A percentile compares a stretch with the other conserved stretches of the same genome.
Evolutionary conservation across 2,329 filamentous ascomycete genomes (phyloP).

Genomic region (Paecilomyces variotii): DNA sequence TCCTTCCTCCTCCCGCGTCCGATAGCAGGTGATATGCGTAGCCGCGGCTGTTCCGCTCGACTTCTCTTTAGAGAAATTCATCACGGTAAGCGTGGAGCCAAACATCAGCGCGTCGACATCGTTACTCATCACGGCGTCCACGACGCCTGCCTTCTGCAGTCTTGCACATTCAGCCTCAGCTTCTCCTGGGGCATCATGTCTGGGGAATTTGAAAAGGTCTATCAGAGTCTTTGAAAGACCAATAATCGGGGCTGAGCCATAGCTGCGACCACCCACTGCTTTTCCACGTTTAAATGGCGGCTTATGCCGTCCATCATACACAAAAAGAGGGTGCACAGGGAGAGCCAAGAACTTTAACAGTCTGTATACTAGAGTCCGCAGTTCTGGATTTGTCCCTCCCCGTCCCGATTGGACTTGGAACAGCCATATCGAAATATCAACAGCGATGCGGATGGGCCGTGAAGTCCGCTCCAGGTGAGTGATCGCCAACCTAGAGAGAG

Average conservation of each 20-base stretch:
- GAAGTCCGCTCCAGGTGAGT: constrained; percentile 63
- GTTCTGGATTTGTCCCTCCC: constrained; percentile 80
- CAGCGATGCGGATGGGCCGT: constrained; percentile 73
- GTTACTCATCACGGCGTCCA: constrained; percentile 90
- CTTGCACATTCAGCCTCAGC: constrained; percentile 93
- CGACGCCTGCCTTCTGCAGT: constrained; percentile 70
- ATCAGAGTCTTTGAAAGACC: constrained; percentile 77
- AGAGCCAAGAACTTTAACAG: constrained; percentile 67
- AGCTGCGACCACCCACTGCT: constrained; percentile 39
- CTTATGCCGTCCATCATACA: constrained; percentile 82
- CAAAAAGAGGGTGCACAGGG: constrained; percentile 79
- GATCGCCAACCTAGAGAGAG: constrained; percentile 73
- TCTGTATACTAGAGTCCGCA: constrained; percentile 88
- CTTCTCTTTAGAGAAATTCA: constrained; percentile 74
- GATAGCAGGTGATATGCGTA: constrained; percentile 81
- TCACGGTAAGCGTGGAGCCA: constrained; percentile 68
- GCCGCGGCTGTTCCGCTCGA: constrained; percentile 54
- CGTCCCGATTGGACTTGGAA: constrained; percentile 83
- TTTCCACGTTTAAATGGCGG: constrained; percentile 86
- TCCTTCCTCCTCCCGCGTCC: constrained; percentile 52
- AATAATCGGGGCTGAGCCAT: constrained; percentile 58
- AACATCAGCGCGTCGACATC: constrained; percentile 99
- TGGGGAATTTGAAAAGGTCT: constrained; percentile 73
- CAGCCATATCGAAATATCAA: constrained; percentile 96
- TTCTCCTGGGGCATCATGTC: constrained; percentile 84